Conservation (phyloP, 441 rosid species). For the Bocquillonia castaneifolia region DNA sequence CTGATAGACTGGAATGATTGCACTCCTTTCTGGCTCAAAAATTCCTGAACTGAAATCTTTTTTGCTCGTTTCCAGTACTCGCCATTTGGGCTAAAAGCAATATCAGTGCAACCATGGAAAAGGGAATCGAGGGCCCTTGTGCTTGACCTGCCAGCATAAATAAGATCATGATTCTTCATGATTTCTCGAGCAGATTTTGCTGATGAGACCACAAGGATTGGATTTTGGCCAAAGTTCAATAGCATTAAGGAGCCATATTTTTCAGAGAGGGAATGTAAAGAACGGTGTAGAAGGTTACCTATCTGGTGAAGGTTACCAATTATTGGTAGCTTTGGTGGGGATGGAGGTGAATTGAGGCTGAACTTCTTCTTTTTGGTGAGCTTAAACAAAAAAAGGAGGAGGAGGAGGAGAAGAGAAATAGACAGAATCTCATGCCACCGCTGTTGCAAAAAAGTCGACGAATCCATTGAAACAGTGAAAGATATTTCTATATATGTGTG, state of each 20-base stretch:
- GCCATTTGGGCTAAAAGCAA: constrained; percentile 28
- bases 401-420: background rate
- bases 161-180: constrained; percentile 33
- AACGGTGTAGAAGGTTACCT: constrained; percentile 21
- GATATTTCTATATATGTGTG: no score
- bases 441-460: no score
- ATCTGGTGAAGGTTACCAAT: constrained; percentile 38
- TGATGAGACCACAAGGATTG: constrained; percentile 30
- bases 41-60: constrained; percentile 26
- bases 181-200: constrained; percentile 24
- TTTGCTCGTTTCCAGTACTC: constrained; percentile 35
- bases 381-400: no score
- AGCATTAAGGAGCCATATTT: constrained; percentile 37
- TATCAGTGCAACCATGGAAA: constrained; percentile 19
- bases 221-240: constrained; percentile 28
- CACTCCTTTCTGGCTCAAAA: constrained; percentile 31
- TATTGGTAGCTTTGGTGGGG: constrained; percentile 32
- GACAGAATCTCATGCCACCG: no score
- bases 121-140: constrained; percentile 4
- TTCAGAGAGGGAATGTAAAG: constrained; percentile 28
- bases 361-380: no score
- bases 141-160: constrained; percentile 23
- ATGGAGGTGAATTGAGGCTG: constrained; percentile 30
- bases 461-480: no score
- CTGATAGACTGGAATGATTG: constrained; percentile 25